Evolutionary conservation across 495 filamentous ascomycete genomes (phyloP).

Genomic region (Penicillium ochrochloron): DNA sequence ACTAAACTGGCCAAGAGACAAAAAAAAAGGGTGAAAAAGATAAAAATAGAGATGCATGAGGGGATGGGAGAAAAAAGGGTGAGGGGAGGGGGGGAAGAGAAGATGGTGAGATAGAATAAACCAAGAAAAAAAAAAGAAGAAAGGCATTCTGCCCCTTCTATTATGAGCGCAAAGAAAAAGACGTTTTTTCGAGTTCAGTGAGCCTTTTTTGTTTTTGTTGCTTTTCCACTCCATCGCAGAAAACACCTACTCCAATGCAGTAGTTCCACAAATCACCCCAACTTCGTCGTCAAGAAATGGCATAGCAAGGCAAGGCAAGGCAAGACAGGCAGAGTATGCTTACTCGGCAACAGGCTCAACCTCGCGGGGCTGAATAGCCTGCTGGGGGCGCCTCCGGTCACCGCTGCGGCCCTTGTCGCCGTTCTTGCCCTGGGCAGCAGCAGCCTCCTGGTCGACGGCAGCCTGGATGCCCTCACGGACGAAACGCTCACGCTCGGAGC

Average conservation of each 20-base stretch:
- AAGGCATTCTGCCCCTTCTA: constrained; percentile 28
- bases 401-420: constrained; percentile 37
- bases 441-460: constrained; percentile 37
- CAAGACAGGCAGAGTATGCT: constrained; percentile 7
- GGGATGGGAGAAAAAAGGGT: constrained; percentile 9
- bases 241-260: constrained; percentile 34
- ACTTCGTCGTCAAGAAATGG: constrained; percentile 9
- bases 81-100: neutral
- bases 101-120: neutral
- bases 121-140: constrained; percentile 27
- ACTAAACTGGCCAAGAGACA: constrained; percentile 31
- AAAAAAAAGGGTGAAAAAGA: constrained; percentile 17
- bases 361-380: constrained; percentile 36
- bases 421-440: constrained; percentile 34
- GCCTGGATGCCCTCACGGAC: constrained; percentile 50
- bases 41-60: constrained; percentile 28
- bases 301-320: too few relatives aligned
- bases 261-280: constrained; percentile 21
- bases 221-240: constrained; percentile 25
- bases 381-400: constrained; percentile 43
- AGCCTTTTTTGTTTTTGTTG: constrained; percentile 14
- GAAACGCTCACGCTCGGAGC: constrained; percentile 73
- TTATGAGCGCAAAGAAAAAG: constrained; percentile 31
- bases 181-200: constrained; percentile 30
- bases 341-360: constrained; percentile 40